Evolutionary conservation across 108 stramenopile genomes (phyloP).

Genomic region (Cyclotella kingstonii): DNA sequence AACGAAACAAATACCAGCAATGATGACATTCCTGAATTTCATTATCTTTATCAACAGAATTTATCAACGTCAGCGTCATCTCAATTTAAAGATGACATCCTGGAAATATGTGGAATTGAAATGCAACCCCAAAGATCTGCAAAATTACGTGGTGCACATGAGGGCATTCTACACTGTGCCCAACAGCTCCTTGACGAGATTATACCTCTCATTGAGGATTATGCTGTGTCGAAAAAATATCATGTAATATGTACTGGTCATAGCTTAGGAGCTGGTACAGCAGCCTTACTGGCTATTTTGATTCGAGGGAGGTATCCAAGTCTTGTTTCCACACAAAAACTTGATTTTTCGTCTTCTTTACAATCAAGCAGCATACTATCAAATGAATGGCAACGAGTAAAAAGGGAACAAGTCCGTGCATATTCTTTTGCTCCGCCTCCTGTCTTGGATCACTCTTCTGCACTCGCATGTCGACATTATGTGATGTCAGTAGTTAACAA

Average conservation of each 20-base stretch:
- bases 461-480: conserved; percentile 55
- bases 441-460: conserved; percentile 58
- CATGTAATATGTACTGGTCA: conserved; percentile 60
- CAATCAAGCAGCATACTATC: background rate
- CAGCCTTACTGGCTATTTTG: conserved; percentile 50
- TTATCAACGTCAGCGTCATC: background rate
- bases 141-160: conserved; percentile 44
- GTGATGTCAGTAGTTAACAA: conserved; percentile 64
- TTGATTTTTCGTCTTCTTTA: too few relatives aligned
- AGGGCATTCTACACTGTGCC: conserved; percentile 45
- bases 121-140: conserved; percentile 34
- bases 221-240: conserved; percentile 38
- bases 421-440: conserved; percentile 78
- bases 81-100: background rate
- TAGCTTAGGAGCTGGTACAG: conserved; percentile 60
- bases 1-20: background rate
- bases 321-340: conserved; percentile 28
- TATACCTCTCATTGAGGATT: conserved; percentile 45
- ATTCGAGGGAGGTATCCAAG: conserved; percentile 55
- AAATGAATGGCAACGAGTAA: background rate
- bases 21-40: background rate
- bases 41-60: background rate
- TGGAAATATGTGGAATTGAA: conserved; percentile 35
- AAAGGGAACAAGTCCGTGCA: conserved; percentile 41
- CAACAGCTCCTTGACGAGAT: conserved; percentile 41